These are phyloP conservation scores for Veloboletus limbatus DNA, from an alignment of 1,284 basidiomycete genomes.

Conservation along the genomic window DNA sequence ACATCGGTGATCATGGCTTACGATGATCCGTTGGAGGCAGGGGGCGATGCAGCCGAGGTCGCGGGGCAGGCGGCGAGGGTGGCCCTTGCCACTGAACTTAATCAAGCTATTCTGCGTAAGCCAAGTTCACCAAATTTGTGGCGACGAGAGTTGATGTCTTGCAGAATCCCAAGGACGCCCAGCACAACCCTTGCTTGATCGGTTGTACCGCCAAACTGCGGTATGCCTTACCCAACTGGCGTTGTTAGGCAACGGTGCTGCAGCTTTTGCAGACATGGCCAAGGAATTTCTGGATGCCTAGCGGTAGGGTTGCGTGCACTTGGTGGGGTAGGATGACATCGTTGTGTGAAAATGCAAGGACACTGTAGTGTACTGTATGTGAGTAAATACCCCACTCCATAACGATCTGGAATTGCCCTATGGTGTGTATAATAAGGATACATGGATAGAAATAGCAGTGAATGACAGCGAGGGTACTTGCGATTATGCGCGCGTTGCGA, in stretches of 20 bases:
- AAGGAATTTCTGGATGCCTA: slow-evolving; percentile 59
- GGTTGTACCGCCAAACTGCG: slow-evolving; percentile 67
- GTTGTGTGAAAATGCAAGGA: slow-evolving; percentile 5
- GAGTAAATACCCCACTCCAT: slow-evolving; percentile 17
- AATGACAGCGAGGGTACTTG: slow-evolving; percentile 20
- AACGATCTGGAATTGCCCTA: slow-evolving; percentile 11
- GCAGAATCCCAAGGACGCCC: slow-evolving; percentile 76
- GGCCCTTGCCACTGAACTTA: slow-evolving; percentile 70
- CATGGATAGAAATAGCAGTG: no score
- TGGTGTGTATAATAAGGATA: slow-evolving; percentile 30
- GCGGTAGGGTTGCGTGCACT: not conserved
- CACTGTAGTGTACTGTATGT: slow-evolving; percentile 19
- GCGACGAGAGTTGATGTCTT: slow-evolving; percentile 7
- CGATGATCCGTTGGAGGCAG: slow-evolving; percentile 64
- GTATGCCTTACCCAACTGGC: slow-evolving; percentile 68
- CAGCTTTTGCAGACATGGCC: slow-evolving; percentile 76
- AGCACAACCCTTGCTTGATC: slow-evolving; percentile 67
- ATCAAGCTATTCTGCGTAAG: slow-evolving; percentile 77
- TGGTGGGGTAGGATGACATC: slow-evolving; percentile 1
- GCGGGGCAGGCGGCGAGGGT: slow-evolving; percentile 64
- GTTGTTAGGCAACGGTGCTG: slow-evolving; percentile 63
- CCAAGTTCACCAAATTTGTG: slow-evolving; percentile 12
- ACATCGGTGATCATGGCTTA: slow-evolving; percentile 79
- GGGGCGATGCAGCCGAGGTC: slow-evolving; percentile 61
- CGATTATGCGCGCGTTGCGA: slow-evolving; percentile 4